Base-by-base conservation (phyloP, 1,284 basidiomycete species). In the Marasmius fiardii region DNA sequence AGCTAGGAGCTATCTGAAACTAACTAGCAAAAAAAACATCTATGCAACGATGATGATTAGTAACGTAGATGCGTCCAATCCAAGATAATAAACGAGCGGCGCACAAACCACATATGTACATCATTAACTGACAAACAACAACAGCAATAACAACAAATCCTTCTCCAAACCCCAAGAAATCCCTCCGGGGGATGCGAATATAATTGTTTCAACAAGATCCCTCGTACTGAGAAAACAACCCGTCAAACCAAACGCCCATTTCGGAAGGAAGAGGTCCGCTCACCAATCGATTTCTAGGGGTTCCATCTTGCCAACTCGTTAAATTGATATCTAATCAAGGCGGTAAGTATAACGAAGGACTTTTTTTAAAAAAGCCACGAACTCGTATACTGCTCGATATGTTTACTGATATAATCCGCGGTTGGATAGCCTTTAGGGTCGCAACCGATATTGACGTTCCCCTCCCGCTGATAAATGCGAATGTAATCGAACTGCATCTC, bases 401-500 rank as follows among this genome's bases (percentile, higher is more conserved):
- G 86, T 65, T 70, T 67, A 34, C 79, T 71, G 64, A 91, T 90
- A 66, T 91, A 91, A 34, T 78, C 71, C 56, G 70, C 68, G 0
- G 92, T 90, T 4, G 87, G 87, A 59, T 78, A 81, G 26, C 71
- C 72, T 24, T 71, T 58, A 0, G 87, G 86, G 62, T 78, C 69
- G 65, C 86, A 90, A 7, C 78, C 77, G 39, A 80, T 59, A 54
- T 83, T 81, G 50, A 65, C 68, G 50, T 75, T 68, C 11, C 76
- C 84, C 51, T 75, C 73, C 43, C 83, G 73, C 67, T 90, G 87
- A 65, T 90, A 90, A 16, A 90, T 81, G 33, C 87, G 78, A 23
- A 90, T 78, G 59, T 89, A 90, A 65, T 90, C 87, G 51, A 90
- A 68, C 45, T 79, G 74, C 77, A 89, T 81, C 65, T 80, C 77